Evolutionary conservation across 441 rosid genomes (phyloP), one percentile per base, ranked within the genome.

Genomic region (Syzygium malaccense): DNA sequence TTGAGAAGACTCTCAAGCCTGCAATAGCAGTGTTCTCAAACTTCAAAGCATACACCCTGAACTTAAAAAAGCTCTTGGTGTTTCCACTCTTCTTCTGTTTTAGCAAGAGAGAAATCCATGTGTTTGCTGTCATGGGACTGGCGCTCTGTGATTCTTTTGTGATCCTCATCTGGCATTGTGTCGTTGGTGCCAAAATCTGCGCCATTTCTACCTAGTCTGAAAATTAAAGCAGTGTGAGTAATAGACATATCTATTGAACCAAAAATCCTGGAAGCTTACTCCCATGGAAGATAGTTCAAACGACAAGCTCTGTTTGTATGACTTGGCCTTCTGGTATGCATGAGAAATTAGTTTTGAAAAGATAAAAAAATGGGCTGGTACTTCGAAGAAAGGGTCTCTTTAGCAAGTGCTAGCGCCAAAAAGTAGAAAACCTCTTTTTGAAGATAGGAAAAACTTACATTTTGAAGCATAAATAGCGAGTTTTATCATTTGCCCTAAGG

Each of bases 161-260:
- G 37, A 37, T 37, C 37, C 37, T 37, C 37, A 37, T 3, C 37
- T 37, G 37, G 37, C 37, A 37, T 3, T 37, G 37, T 37, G 37
- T 37, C 37, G 4, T 37, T 37, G 37, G 37, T 37, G 37, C 37
- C 91, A 96, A 91, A 89, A 97, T 93, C 91, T 96, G 98, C 12
- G 98, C 97, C 99, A 97, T 98, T 90, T 92, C 91, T 90, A 56
- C 92, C 92, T 91, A 89, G 90, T 45, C 15, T 19, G 45, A 20
- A 68, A 87, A 68, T 1, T 33, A 10, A 58, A 18, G 33, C 28
- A 48, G 19, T 3, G 5, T 45, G 32, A 12, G 32, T 4, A 28
- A 11, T 2, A 25, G 15, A 26, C 30, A 26, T 58, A 58, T 26
- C n/a, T 1, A 86, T 26, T 26, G 28, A 48, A 85, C 54, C 53